Evolutionary conservation across 2,329 filamentous ascomycete species (phyloP), one percentile per base, ranked within the genome.

Genomic region (Mollisiaceae sp.): DNA sequence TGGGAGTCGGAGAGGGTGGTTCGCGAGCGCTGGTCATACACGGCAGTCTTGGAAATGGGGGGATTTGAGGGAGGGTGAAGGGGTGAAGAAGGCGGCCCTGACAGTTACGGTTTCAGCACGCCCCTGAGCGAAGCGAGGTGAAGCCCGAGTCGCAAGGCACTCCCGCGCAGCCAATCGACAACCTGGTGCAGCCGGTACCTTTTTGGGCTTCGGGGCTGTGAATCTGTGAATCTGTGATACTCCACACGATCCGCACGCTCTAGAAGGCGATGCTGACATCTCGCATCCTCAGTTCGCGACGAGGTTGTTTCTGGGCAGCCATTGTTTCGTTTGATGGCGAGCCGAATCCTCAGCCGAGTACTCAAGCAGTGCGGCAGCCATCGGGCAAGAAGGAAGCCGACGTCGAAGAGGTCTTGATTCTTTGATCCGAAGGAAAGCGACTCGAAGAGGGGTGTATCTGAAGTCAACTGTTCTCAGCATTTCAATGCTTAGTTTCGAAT

Each of bases 1-100:
- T 69, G 69, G 67, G 35, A 67, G 72, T 74, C 67, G 63, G 72
- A 71, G 68, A 66, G 50, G 68, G 55, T 38, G 60, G 63, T 45
- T 64, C 32, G 60, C 70, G 67, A 68, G 45, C 45, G 45, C 45
- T 50, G n/a, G 45, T 50, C 45, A 50, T n/a, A 73, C 72, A 65
- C 56, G 45, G 52, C 59, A 61, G 52, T 54, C 63, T 63, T 60
- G 61, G 63, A 60, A 54, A 60, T 45, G 45, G 64, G 39, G 55
- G 57, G 41, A 64, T 64, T 52, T 65, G 62, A 67, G 58, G 56
- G 54, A 61, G 64, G 54, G 18, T 8, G 50, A 5, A 55, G 32
- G 50, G 24, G 24, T 55, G 39, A 18, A 22, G 9, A 32, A 32
- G 55, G 35, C 35, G 35, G 8, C 55, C n/a, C 50, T 18, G 50